Evolutionary conservation across 1,284 basidiomycete genomes (phyloP).

Genomic region (Schizopora paradoxa): DNA sequence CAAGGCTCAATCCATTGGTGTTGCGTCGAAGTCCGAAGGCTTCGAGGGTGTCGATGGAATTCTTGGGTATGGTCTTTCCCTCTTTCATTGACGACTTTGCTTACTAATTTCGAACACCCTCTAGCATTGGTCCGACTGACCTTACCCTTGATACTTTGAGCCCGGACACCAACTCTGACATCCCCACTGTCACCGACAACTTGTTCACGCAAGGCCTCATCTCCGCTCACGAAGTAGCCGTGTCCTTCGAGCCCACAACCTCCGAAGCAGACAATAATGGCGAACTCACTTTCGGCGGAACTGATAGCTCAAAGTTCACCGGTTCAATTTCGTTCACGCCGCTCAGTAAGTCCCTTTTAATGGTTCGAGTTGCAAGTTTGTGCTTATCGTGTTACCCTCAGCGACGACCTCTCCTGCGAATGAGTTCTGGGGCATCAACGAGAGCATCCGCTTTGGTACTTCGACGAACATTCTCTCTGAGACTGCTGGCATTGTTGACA

Average conservation of each 20-base stretch:
- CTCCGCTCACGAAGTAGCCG: conserved; percentile 15
- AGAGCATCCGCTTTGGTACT: conserved; percentile 17
- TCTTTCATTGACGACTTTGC: neutral
- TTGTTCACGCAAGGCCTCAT: conserved; percentile 19
- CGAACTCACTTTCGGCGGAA: conserved; percentile 21
- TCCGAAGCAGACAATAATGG: conserved; percentile 15
- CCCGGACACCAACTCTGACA: conserved; percentile 8
- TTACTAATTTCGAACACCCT: neutral
- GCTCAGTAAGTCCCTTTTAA: conserved; percentile 14
- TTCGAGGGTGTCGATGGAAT: conserved; percentile 23
- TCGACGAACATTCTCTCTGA: conserved; percentile 19
- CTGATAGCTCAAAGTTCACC: conserved; percentile 21
- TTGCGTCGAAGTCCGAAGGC: conserved; percentile 17
- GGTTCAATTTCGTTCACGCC: conserved; percentile 20
- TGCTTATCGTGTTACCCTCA: neutral
- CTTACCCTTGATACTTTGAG: conserved; percentile 18
- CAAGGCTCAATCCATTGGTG: conserved; percentile 21
- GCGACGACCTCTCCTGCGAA: conserved; percentile 16
- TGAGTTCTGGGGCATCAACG: conserved; percentile 22
- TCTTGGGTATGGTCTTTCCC: conserved; percentile 13
- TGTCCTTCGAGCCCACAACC: conserved; percentile 19
- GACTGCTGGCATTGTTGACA: conserved; percentile 21
- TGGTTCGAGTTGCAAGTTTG: neutral
- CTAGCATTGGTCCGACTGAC: conserved; percentile 19
- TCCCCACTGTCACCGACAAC: conserved; percentile 22